Base-by-base conservation (phyloP, 139 green algal species). In the Tetradesmus lagerheimii region DNA sequence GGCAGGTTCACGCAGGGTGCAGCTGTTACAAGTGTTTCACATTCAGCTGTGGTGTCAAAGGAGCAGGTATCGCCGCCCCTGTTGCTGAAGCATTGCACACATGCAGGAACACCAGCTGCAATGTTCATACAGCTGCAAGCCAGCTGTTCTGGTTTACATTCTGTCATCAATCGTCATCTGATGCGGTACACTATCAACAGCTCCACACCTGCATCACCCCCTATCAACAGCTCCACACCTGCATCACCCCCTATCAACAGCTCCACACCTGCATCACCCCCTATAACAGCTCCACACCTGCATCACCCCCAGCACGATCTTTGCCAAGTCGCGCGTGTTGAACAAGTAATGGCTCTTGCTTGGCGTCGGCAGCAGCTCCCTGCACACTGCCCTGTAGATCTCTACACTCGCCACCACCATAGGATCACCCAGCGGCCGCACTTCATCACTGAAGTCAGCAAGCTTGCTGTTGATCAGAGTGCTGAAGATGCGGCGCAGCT, bases 321-420 rank as follows among this genome's bases (percentile, higher is more conserved):
- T 95, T 84, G 96, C 97, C 57, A 98, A 91, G 80, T 99, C 97
- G 25, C 97, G 94, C 84, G 98, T 94, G 92, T 98, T 99, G 94
- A 98, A 99, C 91, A 96, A 91, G 94, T 99, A 99, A 85, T 98
- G 96, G 88, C 97, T 98, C 91, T 98, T 98, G 85, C 97, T 93
- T 29, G 96, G 94, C 34, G 92, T 95, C 25, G 97, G 97, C 90
- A 98, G 89, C 92, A 99, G 97, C 81, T 96, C 95, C 92, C 50
- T 47, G 47, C 35, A 47, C 2, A 89, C 89, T 35, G 66, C 74
- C 14, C 85, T 71, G 93, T 98, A 96, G 85, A 99, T 92, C 85
- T 99, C 97, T 43, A 98, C 96, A 47, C 94, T 97, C 25, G 97
- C 97, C 62, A 97, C 95, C 64, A 98, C 96, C 57, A 99, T 89